Percentiles rank a stretch among this genome's conserved stretches.
Conservation (phyloP, 2,329 filamentous ascomycete species). For the Monosporascus sp. region DNA sequence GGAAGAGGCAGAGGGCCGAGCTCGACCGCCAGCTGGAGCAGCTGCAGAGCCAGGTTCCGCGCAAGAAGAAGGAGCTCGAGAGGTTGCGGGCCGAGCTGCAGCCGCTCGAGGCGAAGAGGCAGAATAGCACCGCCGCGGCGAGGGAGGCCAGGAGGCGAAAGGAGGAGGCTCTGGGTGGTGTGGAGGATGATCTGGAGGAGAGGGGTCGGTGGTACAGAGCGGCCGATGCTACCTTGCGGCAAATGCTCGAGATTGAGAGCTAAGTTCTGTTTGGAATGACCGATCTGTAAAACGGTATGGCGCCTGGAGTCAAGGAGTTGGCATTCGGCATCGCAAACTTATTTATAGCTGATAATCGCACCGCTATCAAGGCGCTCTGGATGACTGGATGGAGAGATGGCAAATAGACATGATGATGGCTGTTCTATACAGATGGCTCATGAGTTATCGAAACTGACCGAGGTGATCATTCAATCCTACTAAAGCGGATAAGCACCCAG, state of each 20-base stretch:
- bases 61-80: constrained; percentile 63
- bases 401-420: no score
- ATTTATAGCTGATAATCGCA: no score
- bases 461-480: no score
- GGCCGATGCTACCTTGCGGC: constrained; percentile 57
- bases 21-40: constrained; percentile 60
- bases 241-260: constrained; percentile 51
- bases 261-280: constrained; percentile 2
- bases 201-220: constrained; percentile 70
- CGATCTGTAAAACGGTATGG: neutral
- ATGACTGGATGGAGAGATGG: no score
- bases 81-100: constrained; percentile 62
- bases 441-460: no score
- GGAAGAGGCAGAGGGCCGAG: constrained; percentile 46
- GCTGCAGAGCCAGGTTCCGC: constrained; percentile 56
- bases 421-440: no score
- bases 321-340: neutral
- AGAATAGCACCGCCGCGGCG: constrained; percentile 61
- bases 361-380: no score
- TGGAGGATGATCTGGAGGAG: constrained; percentile 70
- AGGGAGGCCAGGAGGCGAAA: constrained; percentile 64
- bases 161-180: constrained; percentile 59
- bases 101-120: constrained; percentile 61
- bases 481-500: no score
- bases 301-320: neutral